These are phyloP conservation scores for Fusarium liriodendri DNA, from an alignment of 2,329 filamentous ascomycete species.

Conservation along the genomic window DNA sequence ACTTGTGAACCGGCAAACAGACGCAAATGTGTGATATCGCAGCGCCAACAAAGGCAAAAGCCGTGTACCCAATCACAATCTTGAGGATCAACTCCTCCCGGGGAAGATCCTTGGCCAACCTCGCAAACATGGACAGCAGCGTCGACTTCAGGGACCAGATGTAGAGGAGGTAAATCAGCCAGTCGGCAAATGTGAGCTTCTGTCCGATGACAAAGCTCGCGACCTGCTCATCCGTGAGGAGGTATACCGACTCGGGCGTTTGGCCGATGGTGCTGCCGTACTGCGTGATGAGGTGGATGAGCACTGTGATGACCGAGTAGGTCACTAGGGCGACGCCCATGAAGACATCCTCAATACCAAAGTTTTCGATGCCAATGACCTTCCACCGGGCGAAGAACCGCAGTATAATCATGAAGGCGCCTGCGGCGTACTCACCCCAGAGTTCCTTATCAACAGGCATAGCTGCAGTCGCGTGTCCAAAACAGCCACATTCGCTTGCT, in stretches of 20 bases:
- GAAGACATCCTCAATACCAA: background rate
- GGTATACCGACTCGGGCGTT: constrained; percentile 2
- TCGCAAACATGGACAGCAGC: background rate
- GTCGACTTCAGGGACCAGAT: constrained; percentile 6
- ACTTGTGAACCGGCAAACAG: background rate
- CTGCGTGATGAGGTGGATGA: background rate
- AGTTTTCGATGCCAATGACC: background rate
- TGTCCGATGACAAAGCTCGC: background rate
- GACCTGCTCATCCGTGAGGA: background rate
- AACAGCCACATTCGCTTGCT: background rate
- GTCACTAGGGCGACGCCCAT: background rate
- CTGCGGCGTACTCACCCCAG: background rate
- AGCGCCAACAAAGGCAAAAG: background rate
- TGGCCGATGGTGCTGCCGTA: constrained; percentile 6
- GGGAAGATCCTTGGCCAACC: constrained; percentile 1
- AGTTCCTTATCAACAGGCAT: constrained; percentile 2
- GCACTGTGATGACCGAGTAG: background rate
- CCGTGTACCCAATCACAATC: background rate
- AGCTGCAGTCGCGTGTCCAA: background rate
- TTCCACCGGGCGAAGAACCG: constrained; percentile 1
- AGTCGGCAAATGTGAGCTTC: constrained; percentile 6
- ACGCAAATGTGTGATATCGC: background rate
- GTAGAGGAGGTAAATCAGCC: background rate
- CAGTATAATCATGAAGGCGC: background rate
- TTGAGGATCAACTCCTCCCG: background rate